These are phyloP conservation scores for Didymella pinodella DNA, from an alignment of 2,329 filamentous ascomycete species.

Conservation along the genomic window DNA sequence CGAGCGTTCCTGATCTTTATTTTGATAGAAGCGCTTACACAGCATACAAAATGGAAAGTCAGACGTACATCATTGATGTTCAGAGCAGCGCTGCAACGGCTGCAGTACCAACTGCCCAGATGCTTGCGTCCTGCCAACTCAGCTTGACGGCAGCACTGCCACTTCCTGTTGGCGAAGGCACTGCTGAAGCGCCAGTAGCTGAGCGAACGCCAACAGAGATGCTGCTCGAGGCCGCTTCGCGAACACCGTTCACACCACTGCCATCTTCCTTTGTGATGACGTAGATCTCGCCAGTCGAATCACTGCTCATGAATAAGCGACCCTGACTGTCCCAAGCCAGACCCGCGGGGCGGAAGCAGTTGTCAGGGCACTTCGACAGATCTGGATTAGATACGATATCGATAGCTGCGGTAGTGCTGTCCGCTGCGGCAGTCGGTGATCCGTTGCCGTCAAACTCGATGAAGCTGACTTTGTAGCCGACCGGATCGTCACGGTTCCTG, in stretches of 20 bases:
- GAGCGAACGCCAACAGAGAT: constrained; percentile 15
- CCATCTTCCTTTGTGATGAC: constrained; percentile 54
- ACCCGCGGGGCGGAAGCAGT: constrained; percentile 70
- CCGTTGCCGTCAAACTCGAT: constrained; percentile 57
- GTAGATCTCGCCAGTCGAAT: constrained; percentile 71
- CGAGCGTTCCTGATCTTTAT: background rate
- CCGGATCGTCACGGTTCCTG: constrained; percentile 57
- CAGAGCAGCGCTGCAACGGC: constrained; percentile 1
- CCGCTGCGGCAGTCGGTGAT: constrained; percentile 53
- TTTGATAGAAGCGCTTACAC: background rate
- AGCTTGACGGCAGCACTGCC: constrained; percentile 1
- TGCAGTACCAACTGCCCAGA: constrained; percentile 1
- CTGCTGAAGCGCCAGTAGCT: constrained; percentile 6
- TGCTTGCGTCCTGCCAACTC: constrained; percentile 1
- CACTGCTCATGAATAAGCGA: constrained; percentile 69
- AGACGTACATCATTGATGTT: background rate
- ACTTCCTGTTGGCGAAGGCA: constrained; percentile 9
- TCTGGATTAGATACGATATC: constrained; percentile 66
- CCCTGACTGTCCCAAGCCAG: constrained; percentile 61
- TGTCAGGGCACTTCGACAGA: constrained; percentile 60
- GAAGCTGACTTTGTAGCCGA: constrained; percentile 61
- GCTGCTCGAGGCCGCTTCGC: constrained; percentile 24
- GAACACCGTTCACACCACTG: constrained; percentile 37
- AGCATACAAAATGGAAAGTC: background rate
- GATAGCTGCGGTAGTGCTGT: constrained; percentile 59